phyloP scores from a whole-genome alignment of 148 eudicot genomes.

The Amaranthus hypochondriacus region DNA sequence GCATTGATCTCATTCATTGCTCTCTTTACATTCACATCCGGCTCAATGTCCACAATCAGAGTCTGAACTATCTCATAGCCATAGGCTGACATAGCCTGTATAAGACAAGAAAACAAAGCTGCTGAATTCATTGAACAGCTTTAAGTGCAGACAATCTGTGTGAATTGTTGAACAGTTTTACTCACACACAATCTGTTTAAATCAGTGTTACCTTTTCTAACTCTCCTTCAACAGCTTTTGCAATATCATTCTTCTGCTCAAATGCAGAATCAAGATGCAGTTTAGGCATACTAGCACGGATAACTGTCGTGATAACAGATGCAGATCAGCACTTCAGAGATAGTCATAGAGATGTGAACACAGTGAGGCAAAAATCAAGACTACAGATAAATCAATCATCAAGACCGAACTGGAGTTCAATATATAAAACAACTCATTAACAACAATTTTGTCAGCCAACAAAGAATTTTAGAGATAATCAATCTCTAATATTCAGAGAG shows the following conservation, averaged over 20 bases:
- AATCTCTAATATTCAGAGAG: neutral
- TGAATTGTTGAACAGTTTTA: neutral
- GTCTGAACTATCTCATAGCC: slow-evolving; percentile 82
- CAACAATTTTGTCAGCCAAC: neutral
- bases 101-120: neutral
- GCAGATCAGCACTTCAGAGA: neutral
- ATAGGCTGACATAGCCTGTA: slow-evolving; percentile 72
- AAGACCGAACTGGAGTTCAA: neutral
- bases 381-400: neutral
- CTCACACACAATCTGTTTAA: neutral
- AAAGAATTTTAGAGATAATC: neutral
- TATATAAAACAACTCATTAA: neutral
- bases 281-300: slow-evolving; percentile 65
- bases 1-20: slow-evolving; percentile 89
- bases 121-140: neutral
- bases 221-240: slow-evolving; percentile 67
- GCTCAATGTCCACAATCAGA: slow-evolving; percentile 76
- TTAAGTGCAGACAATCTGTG: neutral
- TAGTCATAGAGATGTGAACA: neutral
- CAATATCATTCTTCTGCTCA: slow-evolving; percentile 83
- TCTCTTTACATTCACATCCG: slow-evolving; percentile 66
- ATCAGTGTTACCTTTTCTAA: slow-evolving; percentile 50
- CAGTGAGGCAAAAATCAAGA: neutral
- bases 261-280: slow-evolving; percentile 50
- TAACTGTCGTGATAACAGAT: slow-evolving; percentile 34